These are phyloP conservation scores for Boletus reticuloceps DNA, from an alignment of 768 basidiomycete species.

Conservation along the genomic window DNA sequence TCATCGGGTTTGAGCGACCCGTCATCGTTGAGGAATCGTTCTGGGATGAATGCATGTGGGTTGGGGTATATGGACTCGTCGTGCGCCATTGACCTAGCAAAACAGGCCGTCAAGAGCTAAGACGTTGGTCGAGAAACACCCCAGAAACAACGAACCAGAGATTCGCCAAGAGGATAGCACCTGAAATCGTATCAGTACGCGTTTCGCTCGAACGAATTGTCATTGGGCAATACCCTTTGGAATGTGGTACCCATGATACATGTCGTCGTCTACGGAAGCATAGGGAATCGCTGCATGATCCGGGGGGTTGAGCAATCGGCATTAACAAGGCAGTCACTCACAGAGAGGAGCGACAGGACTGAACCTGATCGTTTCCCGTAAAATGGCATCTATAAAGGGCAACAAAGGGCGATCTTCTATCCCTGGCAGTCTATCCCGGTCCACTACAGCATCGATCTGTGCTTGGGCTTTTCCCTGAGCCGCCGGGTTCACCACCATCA, in stretches of 20 bases:
- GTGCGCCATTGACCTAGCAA: background rate
- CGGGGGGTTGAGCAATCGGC: background rate
- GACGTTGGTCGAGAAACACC: too few relatives aligned
- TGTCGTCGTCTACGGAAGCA: background rate
- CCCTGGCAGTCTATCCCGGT: background rate
- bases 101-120: too few relatives aligned
- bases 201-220: too few relatives aligned
- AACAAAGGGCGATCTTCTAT: background rate
- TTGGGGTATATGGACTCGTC: background rate
- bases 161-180: slow-evolving; percentile 2
- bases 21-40: background rate
- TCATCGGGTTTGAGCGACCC: too few relatives aligned
- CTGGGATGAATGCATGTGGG: background rate
- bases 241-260: slow-evolving; percentile 41
- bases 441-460: background rate
- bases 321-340: background rate
- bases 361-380: background rate
- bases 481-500: background rate
- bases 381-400: background rate
- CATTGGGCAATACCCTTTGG: slow-evolving; percentile 31
- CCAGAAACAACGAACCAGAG: slow-evolving; percentile 1
- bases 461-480: background rate
- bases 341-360: background rate
- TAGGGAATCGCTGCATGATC: background rate
- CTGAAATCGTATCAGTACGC: background rate